Percentiles rank a stretch among this genome's conserved stretches.
Evolutionary conservation across 1,139 yeast genomes (phyloP).

Genomic region (Suhomyces wounanorum): DNA sequence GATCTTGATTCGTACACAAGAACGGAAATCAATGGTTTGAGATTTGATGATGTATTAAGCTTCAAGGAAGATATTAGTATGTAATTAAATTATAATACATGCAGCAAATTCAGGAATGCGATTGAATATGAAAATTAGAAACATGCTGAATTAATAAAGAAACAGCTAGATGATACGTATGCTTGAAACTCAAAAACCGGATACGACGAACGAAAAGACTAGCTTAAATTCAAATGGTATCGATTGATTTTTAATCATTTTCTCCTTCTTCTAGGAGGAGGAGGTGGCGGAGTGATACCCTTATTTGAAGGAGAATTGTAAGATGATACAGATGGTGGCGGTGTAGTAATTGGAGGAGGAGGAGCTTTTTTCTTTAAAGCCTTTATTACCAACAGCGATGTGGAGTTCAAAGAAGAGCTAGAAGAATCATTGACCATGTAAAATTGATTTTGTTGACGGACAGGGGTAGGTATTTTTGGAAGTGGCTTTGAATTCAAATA

Average conservation of each 20-base stretch:
- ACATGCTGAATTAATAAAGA: neutral
- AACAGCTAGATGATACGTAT: neutral
- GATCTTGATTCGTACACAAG: slow-evolving; percentile 47
- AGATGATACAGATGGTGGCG: neutral
- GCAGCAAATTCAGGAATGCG: neutral
- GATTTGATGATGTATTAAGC: slow-evolving; percentile 64
- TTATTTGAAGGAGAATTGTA: neutral
- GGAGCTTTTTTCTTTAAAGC: slow-evolving; percentile 42
- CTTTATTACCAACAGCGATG: slow-evolving; percentile 28
- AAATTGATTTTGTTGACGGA: slow-evolving; percentile 6
- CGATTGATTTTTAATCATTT: neutral
- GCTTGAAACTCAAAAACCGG: neutral
- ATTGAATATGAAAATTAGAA: neutral
- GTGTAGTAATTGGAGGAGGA: slow-evolving; percentile 40
- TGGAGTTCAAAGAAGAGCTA: slow-evolving; percentile 22
- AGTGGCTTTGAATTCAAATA: slow-evolving; percentile 27
- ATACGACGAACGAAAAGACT: neutral
- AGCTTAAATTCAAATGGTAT: neutral
- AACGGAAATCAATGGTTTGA: slow-evolving; percentile 73
- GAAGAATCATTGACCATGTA: slow-evolving; percentile 14
- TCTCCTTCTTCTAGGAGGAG: slow-evolving; percentile 21
- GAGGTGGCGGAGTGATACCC: slow-evolving; percentile 16
- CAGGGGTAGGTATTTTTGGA: slow-evolving; percentile 17
- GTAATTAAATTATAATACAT: slow-evolving; percentile 28
- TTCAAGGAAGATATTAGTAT: slow-evolving; percentile 72